A percentile compares a stretch with the other conserved stretches of the same genome.
Evolutionary conservation across 306 rosid genomes (phyloP).

Genomic region (Begonia loranthoides): DNA sequence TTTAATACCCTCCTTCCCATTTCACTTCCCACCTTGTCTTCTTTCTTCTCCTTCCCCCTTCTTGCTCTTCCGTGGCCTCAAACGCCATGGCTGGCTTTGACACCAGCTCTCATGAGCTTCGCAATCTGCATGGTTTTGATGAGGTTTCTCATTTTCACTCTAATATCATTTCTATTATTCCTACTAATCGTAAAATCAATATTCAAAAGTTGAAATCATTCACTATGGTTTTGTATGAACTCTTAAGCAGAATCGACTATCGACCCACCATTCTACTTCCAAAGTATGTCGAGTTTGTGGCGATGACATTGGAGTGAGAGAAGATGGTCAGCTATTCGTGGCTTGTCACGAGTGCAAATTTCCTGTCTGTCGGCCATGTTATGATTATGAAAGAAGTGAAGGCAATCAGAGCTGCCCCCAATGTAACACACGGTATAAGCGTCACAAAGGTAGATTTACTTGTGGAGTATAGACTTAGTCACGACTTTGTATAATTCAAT

Average conservation of each 20-base stretch:
- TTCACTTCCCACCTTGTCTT: constrained; percentile 10
- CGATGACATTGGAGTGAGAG: constrained; percentile 70
- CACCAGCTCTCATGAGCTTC: constrained; percentile 32
- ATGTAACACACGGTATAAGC: constrained; percentile 81
- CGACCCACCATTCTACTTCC: constrained; percentile 20
- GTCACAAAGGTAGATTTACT: constrained; percentile 46
- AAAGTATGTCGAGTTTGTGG: constrained; percentile 68
- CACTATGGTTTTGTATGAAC: neutral
- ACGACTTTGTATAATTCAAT: neutral
- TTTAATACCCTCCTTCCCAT: constrained; percentile 26
- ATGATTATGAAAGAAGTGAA: constrained; percentile 86
- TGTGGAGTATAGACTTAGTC: neutral
- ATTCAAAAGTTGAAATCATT: neutral
- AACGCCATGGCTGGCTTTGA: constrained; percentile 73
- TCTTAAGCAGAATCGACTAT: constrained; percentile 30
- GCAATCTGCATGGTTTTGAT: constrained; percentile 3
- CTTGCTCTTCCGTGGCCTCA: constrained; percentile 31
- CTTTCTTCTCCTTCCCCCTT: constrained; percentile 8
- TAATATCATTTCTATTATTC: neutral
- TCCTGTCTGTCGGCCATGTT: constrained; percentile 88
- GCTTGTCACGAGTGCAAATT: constrained; percentile 79
- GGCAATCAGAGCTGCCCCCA: constrained; percentile 85
- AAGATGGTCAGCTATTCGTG: constrained; percentile 56
- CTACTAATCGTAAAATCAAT: neutral
- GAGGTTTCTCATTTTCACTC: constrained; percentile 18